These are phyloP conservation scores for Trypanosoma cruzi DNA, from an alignment of 208 protist genomes.

Conservation along the genomic window DNA sequence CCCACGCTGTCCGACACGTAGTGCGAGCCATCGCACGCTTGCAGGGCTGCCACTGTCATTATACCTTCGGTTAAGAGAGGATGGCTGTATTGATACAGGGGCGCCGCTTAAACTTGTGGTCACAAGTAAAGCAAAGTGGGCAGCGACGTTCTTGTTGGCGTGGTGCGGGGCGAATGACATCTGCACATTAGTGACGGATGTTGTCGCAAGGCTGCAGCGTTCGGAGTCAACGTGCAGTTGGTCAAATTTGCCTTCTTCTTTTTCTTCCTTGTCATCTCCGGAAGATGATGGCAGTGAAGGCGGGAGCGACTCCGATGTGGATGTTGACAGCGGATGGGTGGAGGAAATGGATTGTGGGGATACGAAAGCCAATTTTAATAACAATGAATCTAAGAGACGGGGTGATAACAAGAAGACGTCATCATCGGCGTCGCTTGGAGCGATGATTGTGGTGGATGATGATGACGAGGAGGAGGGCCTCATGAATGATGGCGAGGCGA, in stretches of 20 bases:
- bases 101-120: conserved; percentile 21
- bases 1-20: conserved; percentile 20
- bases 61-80: neutral
- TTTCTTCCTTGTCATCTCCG: neutral
- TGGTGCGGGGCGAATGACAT: conserved; percentile 24
- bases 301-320: conserved; percentile 9
- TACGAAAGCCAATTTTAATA: neutral
- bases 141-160: conserved; percentile 25
- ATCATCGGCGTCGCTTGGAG: neutral
- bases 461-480: neutral
- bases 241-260: no score
- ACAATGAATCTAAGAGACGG: neutral
- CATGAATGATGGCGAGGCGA: conserved; percentile 13
- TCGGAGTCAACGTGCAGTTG: neutral
- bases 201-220: neutral
- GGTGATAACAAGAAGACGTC: neutral
- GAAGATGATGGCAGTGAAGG: neutral
- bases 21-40: conserved; percentile 26
- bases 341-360: conserved; percentile 1
- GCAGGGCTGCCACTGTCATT: conserved; percentile 21
- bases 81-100: conserved; percentile 1
- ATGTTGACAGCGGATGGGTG: conserved; percentile 29
- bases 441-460: neutral
- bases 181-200: conserved; percentile 5
- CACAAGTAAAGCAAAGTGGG: conserved; percentile 17